Evolutionary conservation across 1,284 basidiomycete species (phyloP), one percentile per base, ranked within the genome.

Genomic region (Malassezia yamatoensis): DNA sequence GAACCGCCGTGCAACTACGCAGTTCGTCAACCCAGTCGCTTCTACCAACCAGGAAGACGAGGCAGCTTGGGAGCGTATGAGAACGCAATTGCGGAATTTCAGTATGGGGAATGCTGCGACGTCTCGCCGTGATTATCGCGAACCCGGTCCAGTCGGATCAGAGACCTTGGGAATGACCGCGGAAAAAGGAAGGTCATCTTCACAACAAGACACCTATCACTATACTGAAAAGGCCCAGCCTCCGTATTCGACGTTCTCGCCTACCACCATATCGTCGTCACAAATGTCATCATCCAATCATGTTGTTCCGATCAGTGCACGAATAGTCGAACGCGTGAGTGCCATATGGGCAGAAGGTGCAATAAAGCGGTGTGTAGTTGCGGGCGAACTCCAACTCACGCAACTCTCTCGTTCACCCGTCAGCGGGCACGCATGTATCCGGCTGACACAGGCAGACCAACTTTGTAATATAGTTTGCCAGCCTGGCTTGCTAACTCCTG

Each of bases 401-500:
- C 60, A 74, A 21, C 46, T 51, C 11, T 55, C 60, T 29, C 49
- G 63, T 0, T 21, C 37, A 1, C 18, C 53, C 2, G 47, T 36
- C 10, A 13, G 35, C 21, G 51, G 10, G 16, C 77, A 77, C 54
- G 38, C 43, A 9, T 47, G 52, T 15, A 68, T 81, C 45, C 74
- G 77, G 5, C 62, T 81, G 33, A 75, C 75, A 20, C 65, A 73
- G 20, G 79, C 79, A 54, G 78, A 80, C 57, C 64, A 71, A 37
- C 66, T 80, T 21, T 79, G 80, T 39, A 79, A 80, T 59, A 77
- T 78, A 12, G 78, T 78, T 6, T 79, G 79, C 8, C 80, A 81
- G 62, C 77, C 79, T 24, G 74, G 74, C 2, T 79, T 77, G 64
- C 68, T 81, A 11, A 58, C 70, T 37, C 18, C 45, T 5, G 69